Evolutionary conservation across 345 rosid genomes (phyloP).

Genomic region (Populus deltoides): DNA sequence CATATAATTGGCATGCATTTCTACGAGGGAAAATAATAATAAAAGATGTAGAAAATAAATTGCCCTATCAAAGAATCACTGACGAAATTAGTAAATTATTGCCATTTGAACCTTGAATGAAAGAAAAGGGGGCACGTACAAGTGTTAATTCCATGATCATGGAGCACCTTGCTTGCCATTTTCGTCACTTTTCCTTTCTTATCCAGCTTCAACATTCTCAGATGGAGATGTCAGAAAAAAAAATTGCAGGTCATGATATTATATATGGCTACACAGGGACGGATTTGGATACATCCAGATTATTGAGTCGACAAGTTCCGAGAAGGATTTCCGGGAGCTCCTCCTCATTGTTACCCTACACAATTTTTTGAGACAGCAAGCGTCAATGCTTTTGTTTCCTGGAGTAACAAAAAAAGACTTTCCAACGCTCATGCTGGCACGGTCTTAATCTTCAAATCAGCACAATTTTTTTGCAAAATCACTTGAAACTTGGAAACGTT

Average conservation of each 20-base stretch:
- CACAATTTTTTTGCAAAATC: neutral
- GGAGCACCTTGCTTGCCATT: neutral
- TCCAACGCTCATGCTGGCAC: neutral
- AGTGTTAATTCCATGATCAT: too few species aligned
- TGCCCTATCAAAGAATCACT: neutral
- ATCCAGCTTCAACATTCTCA: neutral
- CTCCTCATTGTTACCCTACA: conserved; percentile 77
- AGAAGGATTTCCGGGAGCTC: conserved; percentile 85
- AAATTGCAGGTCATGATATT: conserved; percentile 14
- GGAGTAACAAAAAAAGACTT: too few species aligned
- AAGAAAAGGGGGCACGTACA: neutral
- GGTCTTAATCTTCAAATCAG: neutral
- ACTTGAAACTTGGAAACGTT: neutral
- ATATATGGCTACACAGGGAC: conserved; percentile 27
- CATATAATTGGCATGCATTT: neutral
- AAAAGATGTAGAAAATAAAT: neutral
- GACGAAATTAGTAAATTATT: neutral
- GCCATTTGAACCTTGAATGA: neutral
- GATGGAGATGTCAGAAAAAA: neutral
- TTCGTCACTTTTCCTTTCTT: neutral
- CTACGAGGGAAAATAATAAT: neutral
- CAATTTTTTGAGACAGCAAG: neutral
- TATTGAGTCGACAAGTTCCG: conserved; percentile 78
- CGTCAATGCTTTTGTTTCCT: neutral
- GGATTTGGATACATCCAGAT: conserved; percentile 65